Evolutionary conservation across 2,329 filamentous ascomycete genomes (phyloP), one percentile per base, ranked within the genome.

Genomic region (Chaetothyriales sp.): DNA sequence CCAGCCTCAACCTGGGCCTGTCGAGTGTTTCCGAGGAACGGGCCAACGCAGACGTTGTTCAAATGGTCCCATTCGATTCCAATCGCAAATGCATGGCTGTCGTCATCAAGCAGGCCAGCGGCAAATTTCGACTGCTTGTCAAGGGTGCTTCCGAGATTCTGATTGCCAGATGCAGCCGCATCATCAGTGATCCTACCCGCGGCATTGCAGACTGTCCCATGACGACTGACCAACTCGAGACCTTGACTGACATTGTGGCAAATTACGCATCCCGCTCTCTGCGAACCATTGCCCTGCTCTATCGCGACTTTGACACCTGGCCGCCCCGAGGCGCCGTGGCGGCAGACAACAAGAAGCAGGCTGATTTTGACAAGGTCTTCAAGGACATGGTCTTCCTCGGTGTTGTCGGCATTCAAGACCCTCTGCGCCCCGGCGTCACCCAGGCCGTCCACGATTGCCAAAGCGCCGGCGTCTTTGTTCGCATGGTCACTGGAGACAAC

Each of bases 401-500:
- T 28, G 73, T 89, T 61, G 83, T 89, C 48, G 86, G 86, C 61
- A 89, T 90, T 56, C 86, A 89, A 64, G 86, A 90, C 65, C 86
- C 86, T 45, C 76, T 89, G 10, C 83, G 86, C 55, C 75, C 78
- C 0, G 85, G 85, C 55, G 86, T 89, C n/a, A 74, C 74, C 1
- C 79, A 87, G 49, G 85, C 86, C 9, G 85, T 90, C 25, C 73
- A 72, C 54, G 75, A 81, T 53, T 89, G 86, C 63, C 84, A 89
- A 64, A 75, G 77, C 51, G 86, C 86, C 4, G 86, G 86, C 54
- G 85, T 90, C 9, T 77, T 83, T 55, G 85, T 89, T 18, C 83
- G 86, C 62, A 90, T 90, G 86, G 86, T 90, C 2, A 90, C 86
- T 4, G 86, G 86, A 57, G 86, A 90, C 69, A 89, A 90, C 69